Percentiles rank a stretch among this genome's conserved stretches.
Evolutionary conservation across 2,329 filamentous ascomycete genomes (phyloP).

Genomic region (Beauveria brongniartii): DNA sequence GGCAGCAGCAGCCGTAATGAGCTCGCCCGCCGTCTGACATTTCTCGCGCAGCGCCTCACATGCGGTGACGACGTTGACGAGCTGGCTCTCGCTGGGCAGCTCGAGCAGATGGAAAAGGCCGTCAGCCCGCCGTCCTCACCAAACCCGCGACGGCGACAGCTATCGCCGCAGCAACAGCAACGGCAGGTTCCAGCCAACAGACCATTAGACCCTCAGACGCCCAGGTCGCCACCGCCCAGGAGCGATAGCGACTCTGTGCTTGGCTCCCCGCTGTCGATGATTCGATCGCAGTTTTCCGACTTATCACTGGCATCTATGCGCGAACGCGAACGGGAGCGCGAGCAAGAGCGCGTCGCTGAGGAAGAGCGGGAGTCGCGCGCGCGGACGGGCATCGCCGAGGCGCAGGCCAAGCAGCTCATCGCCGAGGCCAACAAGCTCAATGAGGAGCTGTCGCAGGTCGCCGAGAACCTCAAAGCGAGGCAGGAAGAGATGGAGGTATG

Average conservation of each 20-base stretch:
- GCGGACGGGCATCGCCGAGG: slow-evolving; percentile 23
- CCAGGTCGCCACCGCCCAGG: background rate
- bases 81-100: slow-evolving; percentile 26
- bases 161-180: background rate
- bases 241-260: slow-evolving; percentile 20
- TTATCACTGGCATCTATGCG: slow-evolving; percentile 28
- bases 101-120: slow-evolving; percentile 30
- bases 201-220: slow-evolving; percentile 11
- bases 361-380: slow-evolving; percentile 19
- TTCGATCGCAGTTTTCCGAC: slow-evolving; percentile 32
- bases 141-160: slow-evolving; percentile 1
- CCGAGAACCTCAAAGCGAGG: slow-evolving; percentile 43
- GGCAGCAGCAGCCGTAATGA: slow-evolving; percentile 28
- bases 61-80: slow-evolving; percentile 28
- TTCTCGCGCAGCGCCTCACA: slow-evolving; percentile 31
- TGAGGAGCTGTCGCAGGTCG: slow-evolving; percentile 39
- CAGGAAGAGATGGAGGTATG: slow-evolving; percentile 51
- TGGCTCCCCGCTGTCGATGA: slow-evolving; percentile 28
- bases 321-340: slow-evolving; percentile 9
- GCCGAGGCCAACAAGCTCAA: slow-evolving; percentile 35
- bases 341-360: slow-evolving; percentile 17
- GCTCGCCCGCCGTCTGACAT: slow-evolving; percentile 34
- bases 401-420: slow-evolving; percentile 30
- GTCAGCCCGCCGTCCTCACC: slow-evolving; percentile 10
- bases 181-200: slow-evolving; percentile 10